Base-by-base conservation (phyloP, 1,284 basidiomycete species). In the Ceratobasidium sp. region DNA sequence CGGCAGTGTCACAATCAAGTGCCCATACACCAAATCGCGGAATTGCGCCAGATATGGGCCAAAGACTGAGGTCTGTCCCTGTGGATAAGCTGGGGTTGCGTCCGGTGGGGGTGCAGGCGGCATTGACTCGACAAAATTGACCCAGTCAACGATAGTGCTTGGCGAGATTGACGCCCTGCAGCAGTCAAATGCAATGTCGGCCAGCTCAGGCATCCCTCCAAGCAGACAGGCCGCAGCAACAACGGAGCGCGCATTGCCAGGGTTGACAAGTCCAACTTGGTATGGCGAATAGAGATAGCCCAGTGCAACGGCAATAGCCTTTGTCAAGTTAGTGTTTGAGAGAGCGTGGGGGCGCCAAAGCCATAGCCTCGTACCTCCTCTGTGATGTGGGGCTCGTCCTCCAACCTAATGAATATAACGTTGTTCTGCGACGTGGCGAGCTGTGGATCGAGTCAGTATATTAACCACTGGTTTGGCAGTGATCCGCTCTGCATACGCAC, bases 181-280 rank as follows among this genome's bases (percentile, higher is more conserved):
- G 71, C 90, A 85, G 71, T 90, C 88, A 83, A 95, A 95, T n/a
- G 94, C 90, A 81, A 91, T 91, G 79, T 87, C 87, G 82, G 90
- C 92, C 40, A 96, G 86, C 61, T 95, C 93, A 59, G 94, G 90
- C 91, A 96, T 93, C 57, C 92, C 93, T 73, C 93, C 93, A 61
- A 96, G 89, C 51, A 95, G 86, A 83, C 91, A 93, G 6, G 91
- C 92, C 57, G 93, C 92, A 49, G 94, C 92, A 68, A 96, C 89
- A 54, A 95, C 92, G 19, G 90, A 90, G 80, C 94, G 90, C 76
- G 94, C 92, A 84, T 96, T 96, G 80, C 89, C 87, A 64, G 91
- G 87, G 80, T 88, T 89, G 80, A 96, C 88, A 76, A 90, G 84
- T 81, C 86, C 88, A 79, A 93, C 84, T 64, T 92, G 91, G 79